phyloP scores from a whole-genome alignment of 108 stramenopile genomes.

The Cyclotella kingstonii region DNA sequence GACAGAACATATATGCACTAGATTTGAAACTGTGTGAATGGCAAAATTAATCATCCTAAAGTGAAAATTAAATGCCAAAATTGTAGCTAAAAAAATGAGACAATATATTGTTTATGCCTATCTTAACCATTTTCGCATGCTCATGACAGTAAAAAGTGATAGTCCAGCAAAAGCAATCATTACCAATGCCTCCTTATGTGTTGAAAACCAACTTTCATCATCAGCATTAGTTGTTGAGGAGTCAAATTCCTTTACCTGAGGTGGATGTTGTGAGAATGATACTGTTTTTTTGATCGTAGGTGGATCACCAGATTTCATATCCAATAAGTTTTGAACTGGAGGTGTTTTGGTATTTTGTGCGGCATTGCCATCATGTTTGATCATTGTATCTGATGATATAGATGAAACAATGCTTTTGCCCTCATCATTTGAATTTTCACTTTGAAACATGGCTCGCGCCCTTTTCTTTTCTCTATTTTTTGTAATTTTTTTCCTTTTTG shows the following conservation, averaged over 20 bases:
- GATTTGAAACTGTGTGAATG: no score
- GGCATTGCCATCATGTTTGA: neutral
- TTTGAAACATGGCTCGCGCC: conserved; percentile 67
- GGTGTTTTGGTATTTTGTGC: conserved; percentile 1
- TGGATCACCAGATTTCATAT: conserved; percentile 1
- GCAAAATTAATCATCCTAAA: no score
- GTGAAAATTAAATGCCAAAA: no score
- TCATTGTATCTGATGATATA: neutral
- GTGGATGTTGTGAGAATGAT: conserved; percentile 30
- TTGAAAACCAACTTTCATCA: conserved; percentile 45
- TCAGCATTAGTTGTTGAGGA: conserved; percentile 17
- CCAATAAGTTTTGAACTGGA: conserved; percentile 1
- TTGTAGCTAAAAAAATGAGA: no score
- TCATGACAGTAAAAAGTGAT: conserved; percentile 15
- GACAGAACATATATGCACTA: no score
- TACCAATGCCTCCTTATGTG: conserved; percentile 50
- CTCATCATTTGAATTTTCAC: conserved; percentile 7
- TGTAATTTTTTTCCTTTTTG: conserved; percentile 41
- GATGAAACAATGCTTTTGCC: neutral
- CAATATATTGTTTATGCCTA: no score
- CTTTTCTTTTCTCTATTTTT: conserved; percentile 61
- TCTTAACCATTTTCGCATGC: conserved; percentile 6
- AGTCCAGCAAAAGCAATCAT: conserved; percentile 38
- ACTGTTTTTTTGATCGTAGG: conserved; percentile 18
- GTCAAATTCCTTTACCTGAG: conserved; percentile 37